These are phyloP conservation scores for Backusella westeae DNA, from an alignment of 192 early-diverging fungal species.

Conservation along the genomic window DNA sequence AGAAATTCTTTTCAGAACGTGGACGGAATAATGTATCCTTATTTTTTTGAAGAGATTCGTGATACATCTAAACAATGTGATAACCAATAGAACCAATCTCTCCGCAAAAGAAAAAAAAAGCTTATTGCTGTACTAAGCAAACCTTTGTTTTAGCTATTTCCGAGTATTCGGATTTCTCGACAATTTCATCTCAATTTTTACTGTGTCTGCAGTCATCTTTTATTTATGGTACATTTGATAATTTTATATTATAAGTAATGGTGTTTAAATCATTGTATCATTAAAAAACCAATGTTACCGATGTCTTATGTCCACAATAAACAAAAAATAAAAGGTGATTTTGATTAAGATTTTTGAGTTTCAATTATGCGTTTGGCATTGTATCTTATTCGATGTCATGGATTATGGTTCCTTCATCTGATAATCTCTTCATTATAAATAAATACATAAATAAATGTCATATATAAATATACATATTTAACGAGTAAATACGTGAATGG, in stretches of 20 bases:
- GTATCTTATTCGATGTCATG: not conserved
- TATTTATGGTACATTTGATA: not conserved
- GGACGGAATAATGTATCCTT: not conserved
- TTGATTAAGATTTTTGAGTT: not conserved
- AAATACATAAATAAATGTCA: not conserved
- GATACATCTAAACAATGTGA: not conserved
- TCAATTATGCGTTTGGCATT: not conserved
- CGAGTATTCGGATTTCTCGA: not conserved
- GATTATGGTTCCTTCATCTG: not conserved
- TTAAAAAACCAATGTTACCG: not conserved
- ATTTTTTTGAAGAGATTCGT: not conserved
- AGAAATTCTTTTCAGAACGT: not conserved
- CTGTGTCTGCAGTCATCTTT: not conserved
- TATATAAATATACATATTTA: not conserved
- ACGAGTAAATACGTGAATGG: not conserved
- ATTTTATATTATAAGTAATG: not conserved
- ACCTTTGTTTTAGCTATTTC: not conserved
- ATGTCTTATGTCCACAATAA: not conserved
- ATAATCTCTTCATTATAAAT: not conserved
- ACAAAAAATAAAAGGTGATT: not conserved
- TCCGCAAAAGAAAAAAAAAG: not conserved
- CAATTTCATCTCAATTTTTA: not conserved
- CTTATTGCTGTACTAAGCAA: not conserved
- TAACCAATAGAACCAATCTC: not conserved
- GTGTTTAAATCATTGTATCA: not conserved